Evolutionary conservation across 495 filamentous ascomycete genomes (phyloP), one percentile per base, ranked within the genome.

Genomic region (Podospora australis): DNA sequence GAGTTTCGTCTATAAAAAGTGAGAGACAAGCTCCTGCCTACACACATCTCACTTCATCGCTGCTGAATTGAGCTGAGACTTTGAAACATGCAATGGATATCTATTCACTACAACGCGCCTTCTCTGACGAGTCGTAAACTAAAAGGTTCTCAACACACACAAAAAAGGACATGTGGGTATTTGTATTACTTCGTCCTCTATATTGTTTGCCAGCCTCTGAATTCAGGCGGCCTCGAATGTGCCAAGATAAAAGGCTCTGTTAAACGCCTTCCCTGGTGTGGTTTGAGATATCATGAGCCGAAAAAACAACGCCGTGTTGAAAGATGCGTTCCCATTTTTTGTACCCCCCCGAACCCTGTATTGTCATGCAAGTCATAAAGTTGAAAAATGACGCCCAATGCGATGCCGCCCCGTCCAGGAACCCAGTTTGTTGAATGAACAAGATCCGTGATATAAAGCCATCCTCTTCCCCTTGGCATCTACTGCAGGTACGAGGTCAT

Each of bases 261-360:
- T 52, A 61, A 60, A 64, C 62, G 65, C 63, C 63, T 56, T 56
- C 57, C 60, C 24, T 44, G 48, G 58, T 54, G 53, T 52, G 53
- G 54, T 48, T 54, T 57, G 58, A 62, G 59, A 72, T 73, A 71
- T 68, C 67, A 71, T 69, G 60, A 61, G 62, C 67, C 58, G n/a
- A 22, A 70, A 71, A 67, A 64, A 66, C 70, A 72, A 74, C 70
- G 70, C 70, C 71, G 61, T 72, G 67, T 71, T 72, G 68, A 70
- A 74, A 74, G n/a, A 74, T 70, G 57, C 64, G 65, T 72, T 67
- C 69, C 65, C 54, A n/a, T 54, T 71, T 69, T 66, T 63, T 61
- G 60, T 63, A 59, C 62, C 68, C 62, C 46, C 63, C 66, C 59
- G 50, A 56, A 67, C 56, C 62, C 60, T 55, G 60, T 71, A 61